Base-by-base conservation (phyloP, 495 filamentous ascomycete species). In the Aspergillus sclerotioniger region DNA sequence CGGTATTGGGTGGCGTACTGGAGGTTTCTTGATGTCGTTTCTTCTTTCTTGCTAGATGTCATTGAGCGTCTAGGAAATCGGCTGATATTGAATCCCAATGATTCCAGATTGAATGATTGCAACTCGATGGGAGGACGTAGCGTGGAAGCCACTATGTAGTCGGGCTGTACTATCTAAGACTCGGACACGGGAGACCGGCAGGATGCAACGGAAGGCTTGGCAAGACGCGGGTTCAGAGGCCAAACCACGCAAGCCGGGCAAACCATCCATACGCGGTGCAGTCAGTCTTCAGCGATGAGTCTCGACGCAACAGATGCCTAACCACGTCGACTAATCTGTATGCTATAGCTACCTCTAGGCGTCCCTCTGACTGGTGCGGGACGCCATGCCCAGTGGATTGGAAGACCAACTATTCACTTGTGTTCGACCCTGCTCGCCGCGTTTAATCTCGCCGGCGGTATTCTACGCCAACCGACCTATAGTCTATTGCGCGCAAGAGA, bases 221-320 rank as follows among this genome's bases (percentile, higher is more conserved):
- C 61, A 54, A 48, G 28, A 16, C 43, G 52, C 50, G 57, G 58
- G 25, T 25, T 25, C 25, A 2, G n/a, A n/a, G 55, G 51, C 43
- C 61, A 57, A 49, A 53, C 45, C 48, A 35, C 29, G 44, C 62
- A 67, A 70, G 63, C 62, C 12, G 28, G 48, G 39, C 64, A 67
- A 67, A 67, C 64, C 57, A 56, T 17, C 17, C 16, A 50, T 53
- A 39, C 16, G 46, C 31, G 32, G 28, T 31, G 35, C 45, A 20
- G 19, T 41, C 43, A 16, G 28, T 19, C 35, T 7, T 12, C 29
- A 8, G 47, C 45, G 16, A 57, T 57, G 43, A 10, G 41, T 20
- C 21, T 28, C 41, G 21, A 51, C 15, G 21, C 29, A 29, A 16
- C 43, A 9, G 32, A 48, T 13, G n/a, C 43, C 32, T 15, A 39